phyloP scores from a whole-genome alignment of 495 filamentous ascomycete genomes.

The Aspergillus sclerotiicarbonarius region DNA sequence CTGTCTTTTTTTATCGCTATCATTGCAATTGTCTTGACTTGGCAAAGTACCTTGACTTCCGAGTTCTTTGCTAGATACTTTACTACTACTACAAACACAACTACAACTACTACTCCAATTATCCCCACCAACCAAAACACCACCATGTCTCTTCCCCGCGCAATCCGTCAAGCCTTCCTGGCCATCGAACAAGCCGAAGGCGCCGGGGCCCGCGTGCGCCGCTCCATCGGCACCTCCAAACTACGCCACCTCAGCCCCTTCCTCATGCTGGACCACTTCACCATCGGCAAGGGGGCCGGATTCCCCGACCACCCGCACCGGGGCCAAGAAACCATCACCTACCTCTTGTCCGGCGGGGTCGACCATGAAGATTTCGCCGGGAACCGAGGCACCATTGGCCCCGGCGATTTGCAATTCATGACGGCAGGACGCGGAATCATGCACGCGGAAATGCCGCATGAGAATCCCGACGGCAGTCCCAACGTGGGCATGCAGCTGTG shows the following conservation, averaged over 20 bases:
- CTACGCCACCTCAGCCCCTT: slow-evolving; percentile 89
- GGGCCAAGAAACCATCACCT: slow-evolving; percentile 87
- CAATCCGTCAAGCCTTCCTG: slow-evolving; percentile 76
- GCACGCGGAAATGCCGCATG: slow-evolving; percentile 93
- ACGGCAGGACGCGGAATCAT: slow-evolving; percentile 90
- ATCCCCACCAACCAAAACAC: slow-evolving; percentile 19
- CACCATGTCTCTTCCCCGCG: slow-evolving; percentile 64
- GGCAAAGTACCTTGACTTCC: slow-evolving; percentile 19
- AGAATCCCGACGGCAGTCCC: slow-evolving; percentile 69
- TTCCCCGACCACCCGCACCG: slow-evolving; percentile 86
- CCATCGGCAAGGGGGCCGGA: slow-evolving; percentile 73
- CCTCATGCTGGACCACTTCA: slow-evolving; percentile 97
- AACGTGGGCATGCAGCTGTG: slow-evolving; percentile 92
- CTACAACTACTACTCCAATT: slow-evolving; percentile 7
- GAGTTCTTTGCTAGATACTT: slow-evolving; percentile 20
- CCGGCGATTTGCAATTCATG: slow-evolving; percentile 96
- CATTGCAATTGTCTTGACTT: slow-evolving; percentile 36
- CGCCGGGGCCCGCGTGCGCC: slow-evolving; percentile 81
- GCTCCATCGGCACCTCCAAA: slow-evolving; percentile 81
- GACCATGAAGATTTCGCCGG: slow-evolving; percentile 98
- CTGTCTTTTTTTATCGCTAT: slow-evolving; percentile 45
- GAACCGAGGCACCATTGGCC: slow-evolving; percentile 77
- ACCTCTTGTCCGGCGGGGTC: slow-evolving; percentile 75
- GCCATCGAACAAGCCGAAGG: slow-evolving; percentile 88
- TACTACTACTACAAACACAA: slow-evolving; percentile 11